Conservation (phyloP, 768 basidiomycete species). For the Amanita rubescens region DNA sequence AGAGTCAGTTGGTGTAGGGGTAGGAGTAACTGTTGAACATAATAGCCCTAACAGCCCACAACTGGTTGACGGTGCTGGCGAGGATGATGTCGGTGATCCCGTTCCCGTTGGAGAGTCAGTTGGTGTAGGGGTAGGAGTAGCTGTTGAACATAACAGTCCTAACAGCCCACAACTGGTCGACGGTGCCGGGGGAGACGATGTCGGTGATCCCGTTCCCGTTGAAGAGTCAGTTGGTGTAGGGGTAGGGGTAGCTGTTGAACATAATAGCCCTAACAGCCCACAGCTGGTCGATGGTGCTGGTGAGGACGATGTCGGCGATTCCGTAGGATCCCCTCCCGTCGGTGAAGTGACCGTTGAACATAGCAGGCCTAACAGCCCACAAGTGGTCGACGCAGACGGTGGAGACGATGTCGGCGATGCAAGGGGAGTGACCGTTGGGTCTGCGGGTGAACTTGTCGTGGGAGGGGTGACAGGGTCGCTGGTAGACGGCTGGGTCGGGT, state of each 20-base stretch:
- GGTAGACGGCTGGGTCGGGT: background rate
- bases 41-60: background rate
- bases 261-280: background rate
- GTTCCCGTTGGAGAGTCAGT: too few species aligned
- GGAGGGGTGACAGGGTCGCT: background rate
- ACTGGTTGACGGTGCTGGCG: background rate
- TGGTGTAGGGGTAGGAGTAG: too few species aligned
- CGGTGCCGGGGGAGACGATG: background rate
- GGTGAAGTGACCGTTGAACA: too few species aligned
- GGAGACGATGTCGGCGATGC: background rate
- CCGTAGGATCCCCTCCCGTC: too few species aligned
- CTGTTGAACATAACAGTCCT: too few species aligned
- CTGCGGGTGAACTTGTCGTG: background rate
- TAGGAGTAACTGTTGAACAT: background rate
- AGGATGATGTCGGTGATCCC: too few species aligned
- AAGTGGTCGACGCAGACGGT: background rate
- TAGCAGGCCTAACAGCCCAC: background rate
- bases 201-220: too few species aligned
- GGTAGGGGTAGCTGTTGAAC: too few species aligned
- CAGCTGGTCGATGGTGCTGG: background rate
- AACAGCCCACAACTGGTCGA: background rate
- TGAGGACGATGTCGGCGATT: too few species aligned
- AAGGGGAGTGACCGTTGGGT: too few species aligned
- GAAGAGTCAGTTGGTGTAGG: too few species aligned
- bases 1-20: background rate